A percentile compares a stretch with the other conserved stretches of the same genome.
These are phyloP conservation scores for Lachnellula occidentalis DNA, from an alignment of 2,329 filamentous ascomycete genomes.

Conservation along the genomic window DNA sequence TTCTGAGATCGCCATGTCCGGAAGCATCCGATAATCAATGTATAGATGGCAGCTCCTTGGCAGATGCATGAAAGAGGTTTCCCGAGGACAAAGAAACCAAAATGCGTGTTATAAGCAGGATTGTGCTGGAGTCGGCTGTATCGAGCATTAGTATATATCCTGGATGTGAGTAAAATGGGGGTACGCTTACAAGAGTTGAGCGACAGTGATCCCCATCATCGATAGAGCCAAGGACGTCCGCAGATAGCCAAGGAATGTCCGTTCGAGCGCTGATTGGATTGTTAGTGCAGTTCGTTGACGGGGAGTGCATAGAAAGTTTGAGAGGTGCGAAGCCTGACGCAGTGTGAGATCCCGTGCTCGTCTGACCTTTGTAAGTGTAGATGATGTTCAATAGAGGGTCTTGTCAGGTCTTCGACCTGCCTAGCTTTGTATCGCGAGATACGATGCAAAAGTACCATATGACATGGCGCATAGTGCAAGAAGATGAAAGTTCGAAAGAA, in stretches of 20 bases:
- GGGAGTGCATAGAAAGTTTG: not conserved
- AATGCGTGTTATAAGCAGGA: conserved; percentile 30
- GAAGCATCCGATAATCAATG: conserved; percentile 46
- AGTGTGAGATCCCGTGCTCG: conserved; percentile 11
- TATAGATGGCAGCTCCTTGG: conserved; percentile 36
- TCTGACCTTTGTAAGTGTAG: conserved; percentile 2
- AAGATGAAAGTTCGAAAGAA: conserved; percentile 6
- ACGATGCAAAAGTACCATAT: not conserved
- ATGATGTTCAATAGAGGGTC: conserved; percentile 9
- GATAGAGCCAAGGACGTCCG: conserved; percentile 65
- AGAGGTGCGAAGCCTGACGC: conserved; percentile 7
- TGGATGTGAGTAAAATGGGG: conserved; percentile 4
- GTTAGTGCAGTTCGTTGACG: not conserved
- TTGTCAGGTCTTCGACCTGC: conserved; percentile 2
- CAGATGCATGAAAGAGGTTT: conserved; percentile 48
- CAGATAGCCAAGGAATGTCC: conserved; percentile 69
- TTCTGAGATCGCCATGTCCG: conserved; percentile 58
- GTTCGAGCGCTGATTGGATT: conserved; percentile 55
- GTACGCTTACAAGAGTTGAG: conserved; percentile 54
- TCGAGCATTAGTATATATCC: conserved; percentile 22
- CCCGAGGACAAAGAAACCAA: conserved; percentile 57
- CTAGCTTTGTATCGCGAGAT: conserved; percentile 2
- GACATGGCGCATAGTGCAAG: conserved; percentile 2
- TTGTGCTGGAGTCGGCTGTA: conserved; percentile 44
- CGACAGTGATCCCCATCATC: conserved; percentile 59